These are phyloP conservation scores for Metschnikowia similis DNA, from an alignment of 805 yeast species.

Conservation along the genomic window DNA sequence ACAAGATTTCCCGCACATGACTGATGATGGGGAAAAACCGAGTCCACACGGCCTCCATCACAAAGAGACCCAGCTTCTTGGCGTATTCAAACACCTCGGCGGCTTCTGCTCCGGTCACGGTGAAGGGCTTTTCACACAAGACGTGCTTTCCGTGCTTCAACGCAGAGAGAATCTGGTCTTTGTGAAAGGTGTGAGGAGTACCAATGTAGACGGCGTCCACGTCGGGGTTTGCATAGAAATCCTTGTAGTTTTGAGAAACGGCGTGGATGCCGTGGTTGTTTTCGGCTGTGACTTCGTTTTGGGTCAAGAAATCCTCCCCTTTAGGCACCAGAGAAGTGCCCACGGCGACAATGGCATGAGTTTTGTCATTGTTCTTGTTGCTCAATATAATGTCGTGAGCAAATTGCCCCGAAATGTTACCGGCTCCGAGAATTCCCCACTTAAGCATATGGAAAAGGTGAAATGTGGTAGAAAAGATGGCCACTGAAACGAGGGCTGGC, in stretches of 20 bases:
- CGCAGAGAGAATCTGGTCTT: conserved; percentile 41
- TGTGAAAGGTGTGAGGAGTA: conserved; percentile 51
- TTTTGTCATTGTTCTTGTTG: conserved; percentile 17
- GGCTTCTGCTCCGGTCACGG: conserved; percentile 45
- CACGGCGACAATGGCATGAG: conserved; percentile 34
- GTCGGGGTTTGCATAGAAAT: conserved; percentile 38
- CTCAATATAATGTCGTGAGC: conserved; percentile 34
- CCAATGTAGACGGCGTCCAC: conserved; percentile 53
- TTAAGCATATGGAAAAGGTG: conserved; percentile 14
- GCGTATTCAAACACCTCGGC: conserved; percentile 42
- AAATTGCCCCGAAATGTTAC: conserved; percentile 45
- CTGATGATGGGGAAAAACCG: conserved; percentile 47
- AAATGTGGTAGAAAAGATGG: not conserved
- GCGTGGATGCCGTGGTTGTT: conserved; percentile 26
- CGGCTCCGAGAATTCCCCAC: conserved; percentile 52
- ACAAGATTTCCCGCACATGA: conserved; percentile 32
- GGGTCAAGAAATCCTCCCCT: conserved; percentile 31
- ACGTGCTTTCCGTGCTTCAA: conserved; percentile 46
- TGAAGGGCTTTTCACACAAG: conserved; percentile 53
- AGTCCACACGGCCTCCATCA: conserved; percentile 63
- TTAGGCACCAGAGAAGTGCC: conserved; percentile 36
- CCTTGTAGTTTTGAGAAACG: conserved; percentile 34
- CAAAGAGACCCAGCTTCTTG: conserved; percentile 35
- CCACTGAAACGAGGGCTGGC: not conserved
- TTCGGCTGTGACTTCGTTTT: conserved; percentile 13